Percentiles rank a stretch among this genome's conserved stretches.
These are phyloP conservation scores for Penicillium thymicola DNA, from an alignment of 2,329 filamentous ascomycete species.

Conservation along the genomic window DNA sequence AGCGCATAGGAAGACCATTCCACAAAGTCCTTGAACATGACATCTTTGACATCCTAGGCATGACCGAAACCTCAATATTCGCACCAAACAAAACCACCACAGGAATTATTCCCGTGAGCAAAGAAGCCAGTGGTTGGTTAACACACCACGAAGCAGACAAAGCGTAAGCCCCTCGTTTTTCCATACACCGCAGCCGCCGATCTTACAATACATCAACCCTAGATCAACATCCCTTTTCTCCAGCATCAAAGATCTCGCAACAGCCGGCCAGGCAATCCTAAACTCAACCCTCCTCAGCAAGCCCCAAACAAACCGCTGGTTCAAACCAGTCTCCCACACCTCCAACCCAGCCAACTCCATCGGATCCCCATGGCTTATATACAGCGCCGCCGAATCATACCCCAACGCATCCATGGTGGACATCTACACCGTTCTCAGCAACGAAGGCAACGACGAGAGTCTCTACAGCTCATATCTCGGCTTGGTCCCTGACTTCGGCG, in stretches of 20 bases:
- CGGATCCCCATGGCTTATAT: background rate
- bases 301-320: conserved; percentile 39
- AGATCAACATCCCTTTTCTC: background rate
- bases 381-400: background rate
- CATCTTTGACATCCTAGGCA: background rate
- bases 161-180: background rate
- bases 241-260: background rate
- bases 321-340: conserved; percentile 40
- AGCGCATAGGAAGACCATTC: background rate
- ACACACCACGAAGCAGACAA: background rate
- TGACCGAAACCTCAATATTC: background rate
- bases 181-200: background rate
- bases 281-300: conserved; percentile 29
- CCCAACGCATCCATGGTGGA: background rate
- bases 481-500: background rate
- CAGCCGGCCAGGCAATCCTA: conserved; percentile 32
- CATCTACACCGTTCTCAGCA: background rate
- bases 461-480: background rate
- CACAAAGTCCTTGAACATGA: background rate
- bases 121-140: background rate
- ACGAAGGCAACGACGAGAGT: background rate
- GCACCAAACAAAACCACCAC: background rate
- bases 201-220: background rate
- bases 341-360: background rate
- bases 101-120: background rate